Conservation (phyloP, 352 stramenopile species). For the Globisporangium heterothallicum region DNA sequence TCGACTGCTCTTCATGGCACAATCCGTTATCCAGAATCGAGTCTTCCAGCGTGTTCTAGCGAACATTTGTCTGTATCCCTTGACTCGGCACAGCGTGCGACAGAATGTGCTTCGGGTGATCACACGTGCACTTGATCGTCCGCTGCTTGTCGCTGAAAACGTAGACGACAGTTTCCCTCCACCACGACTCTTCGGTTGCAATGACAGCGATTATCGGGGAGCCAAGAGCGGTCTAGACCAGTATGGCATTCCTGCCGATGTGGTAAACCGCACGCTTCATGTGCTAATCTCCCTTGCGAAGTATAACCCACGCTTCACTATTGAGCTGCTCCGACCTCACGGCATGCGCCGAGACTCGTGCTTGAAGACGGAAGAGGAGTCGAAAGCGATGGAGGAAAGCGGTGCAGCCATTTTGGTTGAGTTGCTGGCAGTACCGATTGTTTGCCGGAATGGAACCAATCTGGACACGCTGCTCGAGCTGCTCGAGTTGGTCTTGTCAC, state of each 20-base stretch:
- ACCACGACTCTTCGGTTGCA: slow-evolving; percentile 45
- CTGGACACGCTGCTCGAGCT: slow-evolving; percentile 92
- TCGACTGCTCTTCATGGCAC: slow-evolving; percentile 72
- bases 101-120: slow-evolving; percentile 58
- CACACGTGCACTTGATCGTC: slow-evolving; percentile 40
- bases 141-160: slow-evolving; percentile 27
- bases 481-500: slow-evolving; percentile 86
- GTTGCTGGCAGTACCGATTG: slow-evolving; percentile 78
- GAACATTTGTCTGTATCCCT: slow-evolving; percentile 78
- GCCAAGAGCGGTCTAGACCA: slow-evolving; percentile 9
- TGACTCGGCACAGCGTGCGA: slow-evolving; percentile 57
- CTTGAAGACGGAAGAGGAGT: slow-evolving; percentile 15
- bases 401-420: slow-evolving; percentile 79
- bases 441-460: slow-evolving; percentile 87
- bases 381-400: slow-evolving; percentile 20
- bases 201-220: slow-evolving; percentile 14
- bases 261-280: slow-evolving; percentile 86
- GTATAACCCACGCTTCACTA: slow-evolving; percentile 86
- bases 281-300: slow-evolving; percentile 87
- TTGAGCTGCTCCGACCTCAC: slow-evolving; percentile 81
- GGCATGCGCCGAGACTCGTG: slow-evolving; percentile 33
- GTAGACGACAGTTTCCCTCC: slow-evolving; percentile 58
- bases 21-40: slow-evolving; percentile 78
- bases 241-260: slow-evolving; percentile 65
- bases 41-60: slow-evolving; percentile 72